These are phyloP conservation scores for Beauveria scarabaeidicola DNA, from an alignment of 2,329 filamentous ascomycete genomes.

Conservation along the genomic window DNA sequence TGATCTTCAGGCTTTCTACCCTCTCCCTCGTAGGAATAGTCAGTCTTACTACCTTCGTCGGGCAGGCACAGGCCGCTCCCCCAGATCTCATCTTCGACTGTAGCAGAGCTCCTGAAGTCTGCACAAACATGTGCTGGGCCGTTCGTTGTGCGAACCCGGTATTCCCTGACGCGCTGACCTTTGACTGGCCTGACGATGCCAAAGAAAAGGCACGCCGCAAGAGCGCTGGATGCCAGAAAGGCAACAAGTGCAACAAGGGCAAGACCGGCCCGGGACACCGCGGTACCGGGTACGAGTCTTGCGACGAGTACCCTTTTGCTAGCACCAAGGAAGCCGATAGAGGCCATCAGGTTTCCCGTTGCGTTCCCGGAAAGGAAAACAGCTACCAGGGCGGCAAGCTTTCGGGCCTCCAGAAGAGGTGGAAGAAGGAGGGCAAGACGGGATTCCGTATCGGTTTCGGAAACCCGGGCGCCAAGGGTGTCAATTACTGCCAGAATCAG, in stretches of 20 bases:
- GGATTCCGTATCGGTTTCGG: constrained; percentile 13
- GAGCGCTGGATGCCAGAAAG: neutral
- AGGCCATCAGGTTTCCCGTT: constrained; percentile 15
- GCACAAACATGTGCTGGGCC: constrained; percentile 20
- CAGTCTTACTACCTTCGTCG: neutral
- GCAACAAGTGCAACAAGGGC: constrained; percentile 13
- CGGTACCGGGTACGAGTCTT: constrained; percentile 8
- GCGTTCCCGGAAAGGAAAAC: constrained; percentile 14
- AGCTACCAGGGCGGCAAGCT: constrained; percentile 11
- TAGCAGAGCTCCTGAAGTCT: constrained; percentile 16
- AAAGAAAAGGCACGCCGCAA: constrained; percentile 11
- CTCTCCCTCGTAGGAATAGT: neutral
- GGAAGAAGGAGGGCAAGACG: constrained; percentile 7
- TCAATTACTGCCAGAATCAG: constrained; percentile 16
- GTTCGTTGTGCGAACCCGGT: constrained; percentile 15
- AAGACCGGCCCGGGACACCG: constrained; percentile 14
- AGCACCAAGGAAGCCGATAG: constrained; percentile 9
- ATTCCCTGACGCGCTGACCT: constrained; percentile 13
- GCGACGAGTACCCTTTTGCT: constrained; percentile 17
- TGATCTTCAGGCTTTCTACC: neutral
- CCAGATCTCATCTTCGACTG: constrained; percentile 17
- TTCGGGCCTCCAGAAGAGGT: neutral
- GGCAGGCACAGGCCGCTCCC: constrained; percentile 4
- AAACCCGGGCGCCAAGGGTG: constrained; percentile 11
- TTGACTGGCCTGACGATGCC: constrained; percentile 8